Percentiles rank a stretch among this genome's conserved stretches.
phyloP scores from a whole-genome alignment of 805 yeast genomes.

The Metschnikowia anglica region DNA sequence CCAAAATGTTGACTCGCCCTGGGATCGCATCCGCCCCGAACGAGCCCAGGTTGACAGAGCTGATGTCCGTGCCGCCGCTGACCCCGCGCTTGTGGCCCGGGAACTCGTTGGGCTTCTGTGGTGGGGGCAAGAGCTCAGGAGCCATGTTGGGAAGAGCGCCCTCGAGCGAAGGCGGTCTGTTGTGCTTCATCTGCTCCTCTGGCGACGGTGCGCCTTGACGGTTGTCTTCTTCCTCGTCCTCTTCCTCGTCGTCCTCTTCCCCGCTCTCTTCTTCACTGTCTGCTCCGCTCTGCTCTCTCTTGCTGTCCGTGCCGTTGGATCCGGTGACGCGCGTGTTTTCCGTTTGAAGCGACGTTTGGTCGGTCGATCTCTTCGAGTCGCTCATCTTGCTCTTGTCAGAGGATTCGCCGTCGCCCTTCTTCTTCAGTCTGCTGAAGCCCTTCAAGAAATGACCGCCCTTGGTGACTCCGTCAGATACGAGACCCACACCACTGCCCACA shows the following conservation, averaged over 20 bases:
- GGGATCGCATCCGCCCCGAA: constrained; percentile 42
- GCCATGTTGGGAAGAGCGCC: constrained; percentile 35
- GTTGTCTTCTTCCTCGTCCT: constrained; percentile 11
- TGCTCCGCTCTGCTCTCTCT: constrained; percentile 1
- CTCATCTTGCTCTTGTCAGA: constrained; percentile 4
- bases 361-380: constrained; percentile 6
- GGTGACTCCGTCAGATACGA: constrained; percentile 46
- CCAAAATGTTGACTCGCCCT: constrained; percentile 54
- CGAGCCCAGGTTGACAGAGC: constrained; percentile 38
- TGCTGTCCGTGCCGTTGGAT: constrained; percentile 4
- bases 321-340: constrained; percentile 7
- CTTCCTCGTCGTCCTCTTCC: constrained; percentile 13
- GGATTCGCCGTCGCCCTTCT: constrained; percentile 15
- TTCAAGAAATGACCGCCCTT: constrained; percentile 47
- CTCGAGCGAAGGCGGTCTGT: constrained; percentile 17
- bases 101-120: constrained; percentile 33
- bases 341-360: constrained; percentile 4
- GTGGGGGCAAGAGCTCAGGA: constrained; percentile 37
- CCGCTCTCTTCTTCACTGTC: constrained; percentile 9
- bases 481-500: constrained; percentile 47
- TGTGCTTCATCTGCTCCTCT: constrained; percentile 16
- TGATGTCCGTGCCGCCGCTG: constrained; percentile 32
- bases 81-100: constrained; percentile 21
- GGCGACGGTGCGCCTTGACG: constrained; percentile 19
- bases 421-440: constrained; percentile 26